Evolutionary conservation across 1,284 basidiomycete genomes (phyloP).

Genomic region (Cutaneotrichosporon arboriforme): DNA sequence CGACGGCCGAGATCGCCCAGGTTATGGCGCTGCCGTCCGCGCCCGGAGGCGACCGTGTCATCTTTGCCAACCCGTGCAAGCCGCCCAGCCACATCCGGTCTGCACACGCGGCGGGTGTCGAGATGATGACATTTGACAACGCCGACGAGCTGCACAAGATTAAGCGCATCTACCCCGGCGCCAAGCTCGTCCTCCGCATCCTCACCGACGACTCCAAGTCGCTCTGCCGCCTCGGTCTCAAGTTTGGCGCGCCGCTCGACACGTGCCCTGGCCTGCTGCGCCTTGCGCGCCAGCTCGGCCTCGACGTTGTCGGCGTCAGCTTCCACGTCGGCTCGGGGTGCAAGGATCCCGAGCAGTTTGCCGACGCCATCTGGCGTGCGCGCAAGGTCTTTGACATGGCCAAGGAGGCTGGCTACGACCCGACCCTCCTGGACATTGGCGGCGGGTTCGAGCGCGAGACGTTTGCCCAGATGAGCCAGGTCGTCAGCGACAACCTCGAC

Average conservation of each 20-base stretch:
- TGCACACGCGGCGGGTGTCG: conserved; percentile 70
- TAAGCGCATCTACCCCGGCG: conserved; percentile 69
- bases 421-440: conserved; percentile 83
- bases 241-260: conserved; percentile 89
- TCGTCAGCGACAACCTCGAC: conserved; percentile 68
- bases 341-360: conserved; percentile 84
- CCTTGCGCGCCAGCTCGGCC: conserved; percentile 70
- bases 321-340: conserved; percentile 99
- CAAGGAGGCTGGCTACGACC: conserved; percentile 69
- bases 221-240: conserved; percentile 86
- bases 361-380: conserved; percentile 81
- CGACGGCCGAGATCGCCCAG: conserved; percentile 82
- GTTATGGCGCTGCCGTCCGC: conserved; percentile 66
- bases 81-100: conserved; percentile 86
- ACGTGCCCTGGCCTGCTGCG: conserved; percentile 73
- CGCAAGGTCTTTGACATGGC: conserved; percentile 85
- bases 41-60: conserved; percentile 59
- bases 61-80: conserved; percentile 99
- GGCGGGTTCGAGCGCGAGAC: conserved; percentile 91
- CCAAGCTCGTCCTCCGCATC: conserved; percentile 88
- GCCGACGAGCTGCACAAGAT: conserved; percentile 96
- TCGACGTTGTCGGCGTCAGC: conserved; percentile 89
- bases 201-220: conserved; percentile 95
- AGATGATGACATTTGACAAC: conserved; percentile 98
- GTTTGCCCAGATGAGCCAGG: conserved; percentile 73